Evolutionary conservation across 2,329 filamentous ascomycete genomes (phyloP).

Genomic region (Aspergillus terreus): DNA sequence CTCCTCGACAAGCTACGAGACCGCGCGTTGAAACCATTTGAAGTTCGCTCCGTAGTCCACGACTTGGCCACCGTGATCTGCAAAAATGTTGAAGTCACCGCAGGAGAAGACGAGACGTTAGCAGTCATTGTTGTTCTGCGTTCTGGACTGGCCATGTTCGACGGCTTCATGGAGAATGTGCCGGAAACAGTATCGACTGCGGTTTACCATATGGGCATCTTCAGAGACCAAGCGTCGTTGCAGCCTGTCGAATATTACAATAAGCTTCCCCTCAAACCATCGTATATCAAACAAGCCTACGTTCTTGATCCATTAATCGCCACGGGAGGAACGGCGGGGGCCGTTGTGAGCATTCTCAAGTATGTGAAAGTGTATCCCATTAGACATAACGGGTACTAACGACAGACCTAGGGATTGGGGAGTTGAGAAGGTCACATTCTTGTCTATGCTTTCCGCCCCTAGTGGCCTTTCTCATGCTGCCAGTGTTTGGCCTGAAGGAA

Average conservation of each 20-base stretch:
- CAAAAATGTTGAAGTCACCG: conserved; percentile 14
- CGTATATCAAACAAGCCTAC: conserved; percentile 21
- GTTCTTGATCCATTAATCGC: conserved; percentile 27
- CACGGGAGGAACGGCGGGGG: conserved; percentile 23
- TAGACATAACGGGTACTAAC: background rate
- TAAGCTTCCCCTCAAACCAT: conserved; percentile 23
- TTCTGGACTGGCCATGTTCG: conserved; percentile 38
- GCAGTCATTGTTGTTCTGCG: conserved; percentile 29
- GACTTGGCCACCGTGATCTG: conserved; percentile 21
- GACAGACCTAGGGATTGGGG: conserved; percentile 20
- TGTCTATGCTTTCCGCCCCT: conserved; percentile 21
- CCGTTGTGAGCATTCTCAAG: conserved; percentile 24
- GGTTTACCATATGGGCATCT: conserved; percentile 27
- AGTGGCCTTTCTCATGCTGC: conserved; percentile 19
- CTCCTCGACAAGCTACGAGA: conserved; percentile 11
- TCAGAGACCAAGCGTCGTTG: conserved; percentile 22
- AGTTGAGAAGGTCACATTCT: conserved; percentile 23
- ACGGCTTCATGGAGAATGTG: conserved; percentile 28
- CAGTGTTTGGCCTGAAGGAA: conserved; percentile 23
- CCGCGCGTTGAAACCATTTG: conserved; percentile 7
- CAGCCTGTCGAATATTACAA: conserved; percentile 30
- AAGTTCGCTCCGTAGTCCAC: conserved; percentile 19
- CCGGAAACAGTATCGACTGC: conserved; percentile 22
- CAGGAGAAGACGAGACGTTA: conserved; percentile 17
- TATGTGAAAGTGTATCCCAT: conserved; percentile 7